Percentiles rank a stretch among this genome's conserved stretches.
phyloP scores from a whole-genome alignment of 768 basidiomycete species.

The Amanita muscaria region DNA sequence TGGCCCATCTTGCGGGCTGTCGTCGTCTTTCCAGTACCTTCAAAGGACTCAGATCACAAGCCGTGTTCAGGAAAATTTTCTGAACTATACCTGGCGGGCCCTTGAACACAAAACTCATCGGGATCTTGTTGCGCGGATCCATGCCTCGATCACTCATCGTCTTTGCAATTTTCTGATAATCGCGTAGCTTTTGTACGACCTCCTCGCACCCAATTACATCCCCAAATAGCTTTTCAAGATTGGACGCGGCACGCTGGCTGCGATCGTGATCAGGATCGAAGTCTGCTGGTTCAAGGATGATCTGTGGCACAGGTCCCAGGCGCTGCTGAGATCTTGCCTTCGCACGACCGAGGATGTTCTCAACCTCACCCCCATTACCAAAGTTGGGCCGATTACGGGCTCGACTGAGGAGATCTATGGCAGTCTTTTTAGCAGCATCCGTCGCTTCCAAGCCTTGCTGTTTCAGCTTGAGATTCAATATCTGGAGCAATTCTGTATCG shows the following conservation, averaged over 20 bases:
- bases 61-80: background rate
- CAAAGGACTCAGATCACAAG: background rate
- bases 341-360: slow-evolving; percentile 45
- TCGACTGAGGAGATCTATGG: slow-evolving; percentile 38
- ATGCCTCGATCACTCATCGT: slow-evolving; percentile 31
- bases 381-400: slow-evolving; percentile 47
- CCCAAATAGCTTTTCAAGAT: slow-evolving; percentile 48
- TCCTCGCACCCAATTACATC: slow-evolving; percentile 56
- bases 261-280: slow-evolving; percentile 60
- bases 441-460: slow-evolving; percentile 51
- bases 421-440: slow-evolving; percentile 44
- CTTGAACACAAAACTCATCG: slow-evolving; percentile 65
- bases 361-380: slow-evolving; percentile 58
- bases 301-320: slow-evolving; percentile 20
- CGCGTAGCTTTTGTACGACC: slow-evolving; percentile 37
- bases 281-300: slow-evolving; percentile 49
- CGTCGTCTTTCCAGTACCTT: slow-evolving; percentile 60
- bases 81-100: slow-evolving; percentile 64
- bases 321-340: slow-evolving; percentile 40
- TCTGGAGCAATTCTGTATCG: slow-evolving; percentile 39
- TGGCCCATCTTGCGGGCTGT: slow-evolving; percentile 54
- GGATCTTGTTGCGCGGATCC: slow-evolving; percentile 43
- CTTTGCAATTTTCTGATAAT: slow-evolving; percentile 43
- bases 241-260: slow-evolving; percentile 33
- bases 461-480: slow-evolving; percentile 48